Evolutionary conservation across 352 stramenopile genomes (phyloP).

Genomic region (Pythium phragmitis): DNA sequence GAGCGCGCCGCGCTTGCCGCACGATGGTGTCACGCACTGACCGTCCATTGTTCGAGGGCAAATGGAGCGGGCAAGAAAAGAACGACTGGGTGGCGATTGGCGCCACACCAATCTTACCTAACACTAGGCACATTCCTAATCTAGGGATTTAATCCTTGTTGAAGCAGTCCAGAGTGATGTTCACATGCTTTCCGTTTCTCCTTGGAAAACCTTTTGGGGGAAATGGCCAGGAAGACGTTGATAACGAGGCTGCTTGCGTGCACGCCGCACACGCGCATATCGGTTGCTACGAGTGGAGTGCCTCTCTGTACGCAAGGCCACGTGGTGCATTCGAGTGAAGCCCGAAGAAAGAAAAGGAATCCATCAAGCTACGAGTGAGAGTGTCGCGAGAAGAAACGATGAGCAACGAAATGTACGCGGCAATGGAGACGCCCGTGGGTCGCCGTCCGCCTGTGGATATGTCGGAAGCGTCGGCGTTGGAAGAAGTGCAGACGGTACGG

Average conservation of each 20-base stretch:
- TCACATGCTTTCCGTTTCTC: conserved; percentile 3
- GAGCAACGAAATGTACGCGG: conserved; percentile 10
- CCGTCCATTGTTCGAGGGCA: not conserved
- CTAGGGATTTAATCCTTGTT: conserved; percentile 5
- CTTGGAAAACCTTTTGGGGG: too few relatives aligned
- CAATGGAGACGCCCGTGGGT: conserved; percentile 6
- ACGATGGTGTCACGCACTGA: conserved; percentile 70
- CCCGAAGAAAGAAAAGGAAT: conserved; percentile 3
- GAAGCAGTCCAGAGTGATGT: conserved; percentile 13
- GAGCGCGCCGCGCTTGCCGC: conserved; percentile 80
- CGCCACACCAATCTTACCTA: conserved; percentile 2
- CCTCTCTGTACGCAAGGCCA: not conserved
- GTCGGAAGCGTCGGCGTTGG: conserved; percentile 2
- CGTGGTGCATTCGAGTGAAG: too few relatives aligned
- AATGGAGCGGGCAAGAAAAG: not conserved
- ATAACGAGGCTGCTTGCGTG: too few relatives aligned
- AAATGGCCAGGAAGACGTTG: too few relatives aligned
- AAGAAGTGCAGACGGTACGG: conserved; percentile 18
- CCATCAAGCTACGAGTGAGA: not conserved
- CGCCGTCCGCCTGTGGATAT: not conserved
- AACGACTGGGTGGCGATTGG: not conserved
- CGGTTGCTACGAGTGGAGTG: not conserved
- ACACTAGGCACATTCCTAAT: conserved; percentile 2
- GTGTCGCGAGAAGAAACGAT: not conserved
- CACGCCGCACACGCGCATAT: conserved; percentile 4